These are phyloP conservation scores for Talaromyces stipitatus DNA, from an alignment of 495 filamentous ascomycete species.

Conservation along the genomic window DNA sequence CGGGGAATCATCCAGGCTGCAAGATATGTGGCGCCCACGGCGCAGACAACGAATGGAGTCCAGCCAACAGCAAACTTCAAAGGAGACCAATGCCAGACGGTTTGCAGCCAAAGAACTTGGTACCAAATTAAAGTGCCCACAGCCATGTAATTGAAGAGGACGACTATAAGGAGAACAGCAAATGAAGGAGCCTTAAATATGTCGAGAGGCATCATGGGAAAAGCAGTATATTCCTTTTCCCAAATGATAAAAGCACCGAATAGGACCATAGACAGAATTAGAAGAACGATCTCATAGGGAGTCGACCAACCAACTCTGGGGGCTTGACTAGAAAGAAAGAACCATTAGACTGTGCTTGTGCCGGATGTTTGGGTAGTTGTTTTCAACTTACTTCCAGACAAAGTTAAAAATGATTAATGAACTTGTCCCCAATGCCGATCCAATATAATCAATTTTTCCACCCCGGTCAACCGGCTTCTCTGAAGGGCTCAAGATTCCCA, in stretches of 20 bases:
- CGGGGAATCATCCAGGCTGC: slow-evolving; percentile 43
- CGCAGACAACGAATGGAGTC: slow-evolving; percentile 36
- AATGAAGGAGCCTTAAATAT: slow-evolving; percentile 46
- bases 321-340: slow-evolving; percentile 33
- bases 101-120: slow-evolving; percentile 36
- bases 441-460: slow-evolving; percentile 42
- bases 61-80: slow-evolving; percentile 37
- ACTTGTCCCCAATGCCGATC: slow-evolving; percentile 36
- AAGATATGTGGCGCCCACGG: slow-evolving; percentile 26
- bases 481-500: slow-evolving; percentile 25
- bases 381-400: slow-evolving; percentile 43
- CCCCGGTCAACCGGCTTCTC: slow-evolving; percentile 34
- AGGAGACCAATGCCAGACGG: slow-evolving; percentile 34
- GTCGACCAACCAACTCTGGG: slow-evolving; percentile 40
- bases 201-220: slow-evolving; percentile 42
- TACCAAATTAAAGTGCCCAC: slow-evolving; percentile 44
- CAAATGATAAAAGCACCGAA: slow-evolving; percentile 36
- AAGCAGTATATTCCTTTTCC: slow-evolving; percentile 31
- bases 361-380: background rate
- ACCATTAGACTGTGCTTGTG: slow-evolving; percentile 2
- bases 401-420: slow-evolving; percentile 47
- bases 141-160: slow-evolving; percentile 45
- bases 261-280: slow-evolving; percentile 31
- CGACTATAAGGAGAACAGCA: slow-evolving; percentile 36
- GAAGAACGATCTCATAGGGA: slow-evolving; percentile 36